phyloP scores from a whole-genome alignment of 2,329 filamentous ascomycete genomes.

The Phaeosphaeriaceae sp. region DNA sequence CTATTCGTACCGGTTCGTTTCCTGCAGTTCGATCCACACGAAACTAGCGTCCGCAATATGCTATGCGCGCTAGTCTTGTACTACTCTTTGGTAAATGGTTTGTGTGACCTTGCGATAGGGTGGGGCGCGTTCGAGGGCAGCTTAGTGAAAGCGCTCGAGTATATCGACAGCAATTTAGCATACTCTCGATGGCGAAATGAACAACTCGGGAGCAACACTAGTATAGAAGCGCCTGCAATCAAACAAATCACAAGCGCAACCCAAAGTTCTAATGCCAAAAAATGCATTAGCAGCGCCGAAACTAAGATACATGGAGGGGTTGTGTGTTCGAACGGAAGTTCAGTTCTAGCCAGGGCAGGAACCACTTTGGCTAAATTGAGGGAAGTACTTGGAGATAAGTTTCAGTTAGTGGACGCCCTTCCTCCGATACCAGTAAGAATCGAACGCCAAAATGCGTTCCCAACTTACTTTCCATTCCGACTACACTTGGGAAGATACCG shows the following conservation, averaged over 20 bases:
- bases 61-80: slow-evolving; percentile 19
- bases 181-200: slow-evolving; percentile 15
- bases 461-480: background rate
- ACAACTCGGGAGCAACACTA: background rate
- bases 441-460: background rate
- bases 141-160: slow-evolving; percentile 7
- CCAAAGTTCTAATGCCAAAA: background rate
- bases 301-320: background rate
- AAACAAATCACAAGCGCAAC: background rate
- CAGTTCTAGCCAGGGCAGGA: background rate
- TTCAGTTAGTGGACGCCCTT: background rate
- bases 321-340: background rate
- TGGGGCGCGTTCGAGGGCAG: slow-evolving; percentile 12
- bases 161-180: slow-evolving; percentile 1
- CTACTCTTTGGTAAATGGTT: slow-evolving; percentile 2
- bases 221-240: too few relatives aligned
- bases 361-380: background rate
- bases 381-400: background rate
- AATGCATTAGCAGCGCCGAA: background rate
- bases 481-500: background rate
- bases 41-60: slow-evolving; percentile 8
- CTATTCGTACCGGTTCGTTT: slow-evolving; percentile 18
- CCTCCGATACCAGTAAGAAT: background rate
- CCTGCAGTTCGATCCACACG: slow-evolving; percentile 11
- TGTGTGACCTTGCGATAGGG: slow-evolving; percentile 5